These are phyloP conservation scores for Coleophoma eucalyptorum DNA, from an alignment of 2,329 filamentous ascomycete species.

Conservation along the genomic window DNA sequence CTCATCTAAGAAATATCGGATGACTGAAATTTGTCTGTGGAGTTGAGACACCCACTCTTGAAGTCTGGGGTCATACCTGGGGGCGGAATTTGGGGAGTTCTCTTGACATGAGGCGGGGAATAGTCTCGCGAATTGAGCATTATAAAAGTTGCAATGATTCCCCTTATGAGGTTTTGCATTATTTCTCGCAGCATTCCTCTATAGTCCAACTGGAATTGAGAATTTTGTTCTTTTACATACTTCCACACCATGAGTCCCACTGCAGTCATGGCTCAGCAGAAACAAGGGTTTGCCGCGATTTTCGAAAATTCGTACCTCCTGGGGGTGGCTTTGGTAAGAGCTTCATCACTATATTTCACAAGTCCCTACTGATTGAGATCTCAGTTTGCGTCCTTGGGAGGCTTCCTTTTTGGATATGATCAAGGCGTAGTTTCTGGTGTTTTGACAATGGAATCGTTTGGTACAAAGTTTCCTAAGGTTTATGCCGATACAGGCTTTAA, in stretches of 20 bases:
- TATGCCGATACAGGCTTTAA: constrained; percentile 41
- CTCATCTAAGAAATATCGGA: not conserved
- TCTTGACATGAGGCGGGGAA: not conserved
- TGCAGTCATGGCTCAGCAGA: not conserved
- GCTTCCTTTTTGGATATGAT: constrained; percentile 43
- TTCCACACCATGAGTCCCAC: not conserved
- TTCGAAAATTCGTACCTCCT: constrained; percentile 32
- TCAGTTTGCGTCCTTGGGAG: constrained; percentile 37
- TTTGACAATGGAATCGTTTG: constrained; percentile 41
- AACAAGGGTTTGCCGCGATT: not conserved
- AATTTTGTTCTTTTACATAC: not conserved
- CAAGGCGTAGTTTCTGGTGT: constrained; percentile 44
- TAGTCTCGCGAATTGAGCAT: not conserved
- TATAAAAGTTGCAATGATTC: not conserved
- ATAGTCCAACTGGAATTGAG: not conserved
- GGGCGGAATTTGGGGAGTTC: not conserved
- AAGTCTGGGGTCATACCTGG: not conserved
- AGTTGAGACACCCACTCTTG: not conserved
- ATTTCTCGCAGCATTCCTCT: not conserved
- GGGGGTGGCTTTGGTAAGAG: constrained; percentile 31
- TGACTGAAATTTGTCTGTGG: not conserved
- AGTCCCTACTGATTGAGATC: not conserved
- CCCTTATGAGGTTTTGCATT: not conserved
- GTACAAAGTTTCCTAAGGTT: constrained; percentile 32
- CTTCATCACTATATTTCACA: not conserved